Percentiles rank a stretch among this genome's conserved stretches.
phyloP scores from a whole-genome alignment of 1,139 yeast species.

The Diutina pseudorugosa region DNA sequence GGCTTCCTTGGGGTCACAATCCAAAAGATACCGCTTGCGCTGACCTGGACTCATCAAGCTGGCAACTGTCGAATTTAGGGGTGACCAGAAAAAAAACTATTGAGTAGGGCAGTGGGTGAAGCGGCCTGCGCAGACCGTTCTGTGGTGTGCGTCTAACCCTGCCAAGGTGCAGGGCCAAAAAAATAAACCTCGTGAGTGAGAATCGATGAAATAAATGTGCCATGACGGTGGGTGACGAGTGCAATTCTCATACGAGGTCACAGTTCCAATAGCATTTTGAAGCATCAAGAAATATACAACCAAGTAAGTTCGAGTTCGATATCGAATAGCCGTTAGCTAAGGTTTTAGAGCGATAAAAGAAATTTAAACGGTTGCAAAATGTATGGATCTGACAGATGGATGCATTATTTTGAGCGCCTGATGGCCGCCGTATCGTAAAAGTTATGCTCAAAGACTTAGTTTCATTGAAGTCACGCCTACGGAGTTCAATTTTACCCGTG shows the following conservation, averaged over 20 bases:
- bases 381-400: neutral
- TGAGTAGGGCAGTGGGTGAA: neutral
- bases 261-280: too few species aligned
- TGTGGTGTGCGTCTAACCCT: neutral
- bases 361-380: conserved; percentile 2
- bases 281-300: too few species aligned
- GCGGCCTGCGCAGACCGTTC: neutral
- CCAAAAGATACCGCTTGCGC: conserved; percentile 7
- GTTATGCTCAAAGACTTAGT: too few species aligned
- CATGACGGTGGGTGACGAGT: neutral
- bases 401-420: neutral
- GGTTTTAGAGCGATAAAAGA: neutral
- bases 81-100: neutral
- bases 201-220: neutral
- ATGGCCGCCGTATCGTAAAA: too few species aligned
- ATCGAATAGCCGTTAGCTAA: too few species aligned
- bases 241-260: neutral
- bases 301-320: too few species aligned
- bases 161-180: neutral
- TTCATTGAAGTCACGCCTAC: too few species aligned
- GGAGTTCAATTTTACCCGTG: neutral
- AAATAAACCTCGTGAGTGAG: neutral
- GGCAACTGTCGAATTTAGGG: neutral
- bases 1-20: conserved; percentile 40
- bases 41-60: neutral